Evolutionary conservation across 75 land plant genomes (phyloP), one percentile per base, ranked within the genome.

Genomic region (Pinus tabuliformis): DNA sequence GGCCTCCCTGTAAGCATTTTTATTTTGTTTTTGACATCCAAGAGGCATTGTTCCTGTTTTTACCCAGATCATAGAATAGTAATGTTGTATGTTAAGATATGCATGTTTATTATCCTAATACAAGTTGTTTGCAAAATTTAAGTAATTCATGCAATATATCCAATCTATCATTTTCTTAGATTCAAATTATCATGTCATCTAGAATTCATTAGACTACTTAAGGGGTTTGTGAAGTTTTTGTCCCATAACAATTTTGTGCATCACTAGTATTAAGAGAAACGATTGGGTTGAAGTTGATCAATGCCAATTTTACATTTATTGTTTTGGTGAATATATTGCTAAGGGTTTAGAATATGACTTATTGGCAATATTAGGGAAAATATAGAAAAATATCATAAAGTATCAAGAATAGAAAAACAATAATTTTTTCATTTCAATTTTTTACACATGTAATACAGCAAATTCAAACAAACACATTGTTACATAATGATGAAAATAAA

Each of bases 1-100:
- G 95, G 98, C 72, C 81, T 97, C 66, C 99, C 99, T 82, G 99
- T 96, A 94, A 60, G 78, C 54, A 77, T 42, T 37, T 76, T 49
- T 56, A 18, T 20, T 39, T 15, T 22, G 15, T 42, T 39, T 15
- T 24, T 21, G 4, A 62, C 37, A 76, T 21, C 13, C 4, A 66
- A 73, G 36, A 76, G 22, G 57, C 73, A 42, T 77, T 75, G 16
- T 16, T 59, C 68, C 49, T 70, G 16, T 26, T 59, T 42, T 14
- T 63, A 49, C 33, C 8, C 59, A 56, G 49, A 26, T 75, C 57
- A 54, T 37, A 18, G 70, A 56, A 13, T 39, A 14, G 4, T 57
- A 18, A 39, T 78, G 18, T 78, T 78, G 17, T 68, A 12, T 68
- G 13, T 37, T 68, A 9, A 21, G 7, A 20, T 8, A 68, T 68